phyloP scores from a whole-genome alignment of 305 asterid genomes.

The Solanum aculeatissimum region DNA sequence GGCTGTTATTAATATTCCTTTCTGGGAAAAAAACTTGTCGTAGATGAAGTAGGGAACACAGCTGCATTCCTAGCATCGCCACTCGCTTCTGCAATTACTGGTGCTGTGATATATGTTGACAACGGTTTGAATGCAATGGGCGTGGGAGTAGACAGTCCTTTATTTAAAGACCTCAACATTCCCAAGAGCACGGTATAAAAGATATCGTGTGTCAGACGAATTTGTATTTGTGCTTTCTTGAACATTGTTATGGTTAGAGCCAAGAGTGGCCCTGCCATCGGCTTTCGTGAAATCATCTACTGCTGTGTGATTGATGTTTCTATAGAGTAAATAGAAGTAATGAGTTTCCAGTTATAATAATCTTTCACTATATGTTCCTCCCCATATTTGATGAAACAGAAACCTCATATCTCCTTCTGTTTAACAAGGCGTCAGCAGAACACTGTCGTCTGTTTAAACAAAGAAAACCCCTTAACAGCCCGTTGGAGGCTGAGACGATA shows the following conservation, averaged over 20 bases:
- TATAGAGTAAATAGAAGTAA: neutral
- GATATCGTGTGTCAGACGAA: neutral
- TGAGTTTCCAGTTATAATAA: neutral
- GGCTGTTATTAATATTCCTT: neutral
- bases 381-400: neutral
- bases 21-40: neutral
- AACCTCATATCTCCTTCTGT: neutral
- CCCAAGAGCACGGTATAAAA: slow-evolving; percentile 30
- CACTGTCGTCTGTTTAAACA: neutral
- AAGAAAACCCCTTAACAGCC: neutral
- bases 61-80: slow-evolving; percentile 90
- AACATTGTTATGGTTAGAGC: neutral
- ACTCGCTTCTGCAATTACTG: slow-evolving; percentile 82
- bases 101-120: slow-evolving; percentile 68
- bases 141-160: slow-evolving; percentile 82
- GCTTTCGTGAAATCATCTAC: neutral
- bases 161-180: slow-evolving; percentile 53
- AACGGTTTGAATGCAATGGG: slow-evolving; percentile 89
- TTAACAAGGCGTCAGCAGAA: neutral
- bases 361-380: neutral
- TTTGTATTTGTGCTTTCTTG: neutral
- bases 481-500: neutral
- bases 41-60: slow-evolving; percentile 83
- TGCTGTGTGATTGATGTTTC: neutral
- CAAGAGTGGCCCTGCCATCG: neutral